Conservation (phyloP, 345 rosid genomes). For the Gynandropsis gynandra region DNA sequence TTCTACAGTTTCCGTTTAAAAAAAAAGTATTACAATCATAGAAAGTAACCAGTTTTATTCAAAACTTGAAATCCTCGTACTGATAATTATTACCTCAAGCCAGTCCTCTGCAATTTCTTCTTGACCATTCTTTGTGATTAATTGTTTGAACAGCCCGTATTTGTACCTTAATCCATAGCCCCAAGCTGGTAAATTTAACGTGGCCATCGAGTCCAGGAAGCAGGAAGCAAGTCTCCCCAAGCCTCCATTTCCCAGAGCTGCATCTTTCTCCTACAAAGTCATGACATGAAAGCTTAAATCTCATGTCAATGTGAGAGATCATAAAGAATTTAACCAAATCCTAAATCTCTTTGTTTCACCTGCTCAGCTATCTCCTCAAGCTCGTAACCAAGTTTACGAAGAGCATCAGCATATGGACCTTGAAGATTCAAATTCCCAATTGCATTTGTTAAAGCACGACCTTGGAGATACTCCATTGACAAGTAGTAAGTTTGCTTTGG, state of each 20-base stretch:
- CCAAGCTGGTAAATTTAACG: constrained; percentile 95
- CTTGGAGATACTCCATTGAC: constrained; percentile 98
- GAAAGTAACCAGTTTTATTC: constrained; percentile 15
- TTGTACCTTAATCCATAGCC: constrained; percentile 94
- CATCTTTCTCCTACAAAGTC: constrained; percentile 78
- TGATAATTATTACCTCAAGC: constrained; percentile 64
- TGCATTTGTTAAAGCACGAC: constrained; percentile 82
- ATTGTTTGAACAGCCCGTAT: constrained; percentile 90
- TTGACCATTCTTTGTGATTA: constrained; percentile 76
- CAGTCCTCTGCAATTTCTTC: constrained; percentile 96
- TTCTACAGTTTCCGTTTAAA: constrained; percentile 54
- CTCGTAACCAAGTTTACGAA: constrained; percentile 65
- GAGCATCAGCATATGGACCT: constrained; percentile 75
- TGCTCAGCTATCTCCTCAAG: constrained; percentile 86
- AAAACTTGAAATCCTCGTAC: not conserved
- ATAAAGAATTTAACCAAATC: not conserved
- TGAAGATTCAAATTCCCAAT: constrained; percentile 69
- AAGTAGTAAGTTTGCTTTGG: constrained; percentile 93
- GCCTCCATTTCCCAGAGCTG: constrained; percentile 98
- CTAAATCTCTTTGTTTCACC: constrained; percentile 33
- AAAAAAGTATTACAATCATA: constrained; percentile 14
- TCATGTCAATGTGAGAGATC: constrained; percentile 5
- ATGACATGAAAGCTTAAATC: constrained; percentile 11
- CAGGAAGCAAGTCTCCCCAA: constrained; percentile 97
- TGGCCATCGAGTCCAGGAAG: constrained; percentile 95